A percentile compares a stretch with the other conserved stretches of the same genome.
Conservation (phyloP, 805 yeast genomes). For the Saccharomycopsis sp. region DNA sequence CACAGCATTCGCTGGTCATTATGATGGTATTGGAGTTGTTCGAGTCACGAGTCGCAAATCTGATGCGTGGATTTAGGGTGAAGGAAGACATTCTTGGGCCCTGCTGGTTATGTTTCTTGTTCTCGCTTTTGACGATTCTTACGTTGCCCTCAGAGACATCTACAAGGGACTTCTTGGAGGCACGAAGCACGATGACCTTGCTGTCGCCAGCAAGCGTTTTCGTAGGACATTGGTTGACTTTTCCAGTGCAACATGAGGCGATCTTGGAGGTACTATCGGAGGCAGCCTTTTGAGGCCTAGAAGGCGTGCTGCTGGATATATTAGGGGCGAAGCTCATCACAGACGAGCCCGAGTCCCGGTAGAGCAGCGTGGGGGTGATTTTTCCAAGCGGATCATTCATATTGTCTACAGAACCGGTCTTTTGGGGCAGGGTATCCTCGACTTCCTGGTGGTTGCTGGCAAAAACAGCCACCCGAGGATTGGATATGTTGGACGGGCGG, state of each 20-base stretch:
- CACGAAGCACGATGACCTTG: conserved; percentile 19
- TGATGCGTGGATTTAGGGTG: conserved; percentile 12
- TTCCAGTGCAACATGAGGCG: background rate
- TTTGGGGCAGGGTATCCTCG: background rate
- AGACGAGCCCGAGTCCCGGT: too few species aligned
- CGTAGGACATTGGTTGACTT: conserved; percentile 15
- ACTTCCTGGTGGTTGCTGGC: conserved; percentile 7
- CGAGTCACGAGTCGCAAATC: background rate
- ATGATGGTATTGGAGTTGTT: background rate
- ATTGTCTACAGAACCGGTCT: too few species aligned
- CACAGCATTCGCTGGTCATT: background rate
- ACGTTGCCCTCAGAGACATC: conserved; percentile 16
- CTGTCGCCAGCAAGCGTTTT: conserved; percentile 15
- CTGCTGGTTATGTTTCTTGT: conserved; percentile 2
- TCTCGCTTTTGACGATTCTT: conserved; percentile 7
- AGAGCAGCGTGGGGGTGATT: too few species aligned
- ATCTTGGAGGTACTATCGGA: background rate
- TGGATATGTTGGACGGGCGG: conserved; percentile 47
- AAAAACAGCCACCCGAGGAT: conserved; percentile 18
- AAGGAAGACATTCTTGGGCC: conserved; percentile 4
- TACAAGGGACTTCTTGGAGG: conserved; percentile 13
- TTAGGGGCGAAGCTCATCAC: too few species aligned
- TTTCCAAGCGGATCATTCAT: too few species aligned
- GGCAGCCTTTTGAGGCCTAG: too few species aligned
- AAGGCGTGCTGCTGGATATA: too few species aligned